Evolutionary conservation across 2,329 filamentous ascomycete genomes (phyloP).

Genomic region (Calonectria henricotiae): DNA sequence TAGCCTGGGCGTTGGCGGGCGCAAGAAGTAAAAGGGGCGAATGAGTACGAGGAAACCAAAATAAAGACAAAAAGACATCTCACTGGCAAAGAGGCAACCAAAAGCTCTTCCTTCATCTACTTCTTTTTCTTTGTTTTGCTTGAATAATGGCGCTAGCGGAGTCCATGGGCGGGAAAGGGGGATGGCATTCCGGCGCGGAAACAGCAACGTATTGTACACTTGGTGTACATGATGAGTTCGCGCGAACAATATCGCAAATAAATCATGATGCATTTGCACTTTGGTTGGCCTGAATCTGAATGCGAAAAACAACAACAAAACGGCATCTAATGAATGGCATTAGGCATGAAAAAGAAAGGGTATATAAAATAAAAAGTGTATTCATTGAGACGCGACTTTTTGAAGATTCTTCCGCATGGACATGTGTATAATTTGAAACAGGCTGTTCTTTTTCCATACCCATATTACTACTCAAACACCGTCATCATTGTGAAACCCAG

Average conservation of each 20-base stretch:
- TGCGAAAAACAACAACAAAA: neutral
- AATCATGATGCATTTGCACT: slow-evolving; percentile 2
- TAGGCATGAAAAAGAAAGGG: neutral
- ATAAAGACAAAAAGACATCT: slow-evolving; percentile 23
- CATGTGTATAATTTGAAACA: slow-evolving; percentile 15
- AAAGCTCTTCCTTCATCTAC: slow-evolving; percentile 37
- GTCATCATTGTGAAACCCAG: neutral
- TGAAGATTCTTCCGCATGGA: slow-evolving; percentile 7
- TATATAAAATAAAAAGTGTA: slow-evolving; percentile 15
- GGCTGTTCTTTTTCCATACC: slow-evolving; percentile 4
- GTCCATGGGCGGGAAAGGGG: slow-evolving; percentile 45
- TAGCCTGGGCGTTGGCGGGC: slow-evolving; percentile 72
- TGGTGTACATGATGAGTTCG: slow-evolving; percentile 30
- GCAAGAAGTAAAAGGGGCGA: slow-evolving; percentile 61
- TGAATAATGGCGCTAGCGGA: slow-evolving; percentile 50
- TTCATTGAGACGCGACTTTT: slow-evolving; percentile 17
- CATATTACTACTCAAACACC: slow-evolving; percentile 7
- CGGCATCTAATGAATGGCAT: slow-evolving; percentile 17
- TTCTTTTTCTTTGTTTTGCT: slow-evolving; percentile 43
- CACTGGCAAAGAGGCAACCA: slow-evolving; percentile 24
- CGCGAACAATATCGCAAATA: slow-evolving; percentile 2
- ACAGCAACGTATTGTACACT: slow-evolving; percentile 26
- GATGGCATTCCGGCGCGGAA: slow-evolving; percentile 34
- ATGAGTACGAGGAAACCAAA: slow-evolving; percentile 26
- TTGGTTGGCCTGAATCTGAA: neutral